These are phyloP conservation scores for Talaromyces trachyspermus DNA, from an alignment of 495 filamentous ascomycete genomes.

Conservation along the genomic window DNA sequence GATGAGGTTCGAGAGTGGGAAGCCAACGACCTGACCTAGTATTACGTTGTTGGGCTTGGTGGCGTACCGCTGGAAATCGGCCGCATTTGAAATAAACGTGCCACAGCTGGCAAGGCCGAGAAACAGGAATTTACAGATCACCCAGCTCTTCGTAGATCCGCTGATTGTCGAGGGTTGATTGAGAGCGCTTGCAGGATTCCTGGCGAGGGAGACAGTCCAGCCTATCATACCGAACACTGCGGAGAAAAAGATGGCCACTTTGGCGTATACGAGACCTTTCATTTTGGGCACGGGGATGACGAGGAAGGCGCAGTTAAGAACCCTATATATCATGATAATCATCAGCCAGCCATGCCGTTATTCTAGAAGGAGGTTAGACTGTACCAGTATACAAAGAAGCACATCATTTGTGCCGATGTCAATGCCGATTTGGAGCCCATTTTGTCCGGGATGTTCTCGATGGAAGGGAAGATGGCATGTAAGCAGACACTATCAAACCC, in stretches of 20 bases:
- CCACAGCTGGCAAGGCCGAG: constrained; percentile 27
- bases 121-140: constrained; percentile 29
- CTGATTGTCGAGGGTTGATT: constrained; percentile 20
- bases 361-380: not conserved
- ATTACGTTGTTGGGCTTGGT: constrained; percentile 27
- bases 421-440: constrained; percentile 28
- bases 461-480: constrained; percentile 28
- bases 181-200: constrained; percentile 17
- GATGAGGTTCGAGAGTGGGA: constrained; percentile 24
- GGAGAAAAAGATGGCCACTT: constrained; percentile 24
- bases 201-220: constrained; percentile 25
- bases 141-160: constrained; percentile 22
- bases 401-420: constrained; percentile 29
- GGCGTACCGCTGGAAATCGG: constrained; percentile 34
- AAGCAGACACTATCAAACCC: constrained; percentile 22
- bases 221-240: constrained; percentile 27
- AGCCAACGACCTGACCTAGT: constrained; percentile 26
- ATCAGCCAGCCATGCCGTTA: not conserved
- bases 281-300: constrained; percentile 30
- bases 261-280: constrained; percentile 27
- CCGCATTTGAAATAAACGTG: constrained; percentile 44
- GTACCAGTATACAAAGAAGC: constrained; percentile 27
- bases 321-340: constrained; percentile 11
- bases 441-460: constrained; percentile 24
- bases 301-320: constrained; percentile 27